Percentiles rank a stretch among this genome's conserved stretches.
phyloP scores from a whole-genome alignment of 306 rosid genomes.

The Cucurbita maxima region DNA sequence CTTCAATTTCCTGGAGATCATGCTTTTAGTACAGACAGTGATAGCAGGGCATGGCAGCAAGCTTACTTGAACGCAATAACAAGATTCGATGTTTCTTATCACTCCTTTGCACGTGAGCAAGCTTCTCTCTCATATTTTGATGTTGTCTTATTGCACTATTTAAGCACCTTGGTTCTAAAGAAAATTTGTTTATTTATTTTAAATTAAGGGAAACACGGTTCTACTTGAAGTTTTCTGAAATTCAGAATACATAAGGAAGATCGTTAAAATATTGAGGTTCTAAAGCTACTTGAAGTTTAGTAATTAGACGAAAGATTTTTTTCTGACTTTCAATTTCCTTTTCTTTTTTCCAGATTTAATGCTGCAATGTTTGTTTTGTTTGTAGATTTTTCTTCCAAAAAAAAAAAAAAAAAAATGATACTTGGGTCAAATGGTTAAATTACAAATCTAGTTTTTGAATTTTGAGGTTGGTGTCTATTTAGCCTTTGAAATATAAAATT shows the following conservation, averaged over 20 bases:
- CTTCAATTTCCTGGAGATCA: constrained; percentile 50
- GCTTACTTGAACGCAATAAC: constrained; percentile 57
- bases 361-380: not conserved
- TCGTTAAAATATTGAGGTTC: not conserved
- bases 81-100: constrained; percentile 65
- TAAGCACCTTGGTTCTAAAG: not conserved
- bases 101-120: constrained; percentile 62
- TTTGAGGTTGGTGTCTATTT: too few species aligned
- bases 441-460: too few species aligned
- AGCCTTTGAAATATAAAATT: too few species aligned
- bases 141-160: not conserved
- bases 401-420: not conserved
- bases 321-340: not conserved
- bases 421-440: not conserved
- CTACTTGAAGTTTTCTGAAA: not conserved
- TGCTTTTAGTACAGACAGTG: constrained; percentile 38
- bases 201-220: too few species aligned
- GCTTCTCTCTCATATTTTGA: not conserved
- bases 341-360: not conserved
- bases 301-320: not conserved
- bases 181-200: not conserved
- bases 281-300: not conserved
- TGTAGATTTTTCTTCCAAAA: not conserved
- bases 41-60: constrained; percentile 81
- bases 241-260: not conserved